Conservation (phyloP, 129 eudicot species). For the Sambucus nigra region DNA sequence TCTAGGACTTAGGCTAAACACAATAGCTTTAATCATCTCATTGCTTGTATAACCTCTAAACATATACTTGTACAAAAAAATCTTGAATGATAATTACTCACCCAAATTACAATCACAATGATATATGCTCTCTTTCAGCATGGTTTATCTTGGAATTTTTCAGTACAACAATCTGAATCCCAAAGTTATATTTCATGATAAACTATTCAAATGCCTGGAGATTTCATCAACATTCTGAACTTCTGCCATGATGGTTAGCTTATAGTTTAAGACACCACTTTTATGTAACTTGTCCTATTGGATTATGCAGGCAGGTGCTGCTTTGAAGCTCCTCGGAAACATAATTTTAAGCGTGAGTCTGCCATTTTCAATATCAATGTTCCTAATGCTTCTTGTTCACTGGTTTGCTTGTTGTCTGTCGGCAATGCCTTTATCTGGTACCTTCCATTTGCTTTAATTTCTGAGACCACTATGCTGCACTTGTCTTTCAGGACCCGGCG, state of each 20-base stretch:
- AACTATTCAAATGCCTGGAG: too few species aligned
- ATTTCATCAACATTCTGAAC: too few species aligned
- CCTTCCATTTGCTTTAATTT: constrained; percentile 2
- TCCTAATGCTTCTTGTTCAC: background rate
- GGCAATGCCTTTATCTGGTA: background rate
- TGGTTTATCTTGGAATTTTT: background rate
- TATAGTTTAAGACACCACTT: background rate
- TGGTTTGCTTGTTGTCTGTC: background rate
- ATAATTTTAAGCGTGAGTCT: constrained; percentile 50
- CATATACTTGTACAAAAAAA: too few species aligned
- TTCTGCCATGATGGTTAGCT: background rate
- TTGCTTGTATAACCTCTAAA: too few species aligned
- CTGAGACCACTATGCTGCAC: constrained; percentile 10
- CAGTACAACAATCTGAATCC: too few species aligned
- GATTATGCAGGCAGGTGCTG: constrained; percentile 76
- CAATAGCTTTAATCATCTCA: too few species aligned
- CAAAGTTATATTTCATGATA: too few species aligned
- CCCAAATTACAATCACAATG: too few species aligned
- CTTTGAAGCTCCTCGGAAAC: constrained; percentile 64
- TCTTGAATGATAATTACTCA: too few species aligned
- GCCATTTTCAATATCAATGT: constrained; percentile 5
- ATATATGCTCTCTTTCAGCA: too few species aligned
- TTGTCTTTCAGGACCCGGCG: constrained; percentile 44
- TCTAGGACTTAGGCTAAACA: too few species aligned
- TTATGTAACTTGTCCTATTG: constrained; percentile 10